Percentiles rank a stretch among this genome's conserved stretches.
phyloP scores from a whole-genome alignment of 176 grass and related monocot species.

The Avena sativa region DNA sequence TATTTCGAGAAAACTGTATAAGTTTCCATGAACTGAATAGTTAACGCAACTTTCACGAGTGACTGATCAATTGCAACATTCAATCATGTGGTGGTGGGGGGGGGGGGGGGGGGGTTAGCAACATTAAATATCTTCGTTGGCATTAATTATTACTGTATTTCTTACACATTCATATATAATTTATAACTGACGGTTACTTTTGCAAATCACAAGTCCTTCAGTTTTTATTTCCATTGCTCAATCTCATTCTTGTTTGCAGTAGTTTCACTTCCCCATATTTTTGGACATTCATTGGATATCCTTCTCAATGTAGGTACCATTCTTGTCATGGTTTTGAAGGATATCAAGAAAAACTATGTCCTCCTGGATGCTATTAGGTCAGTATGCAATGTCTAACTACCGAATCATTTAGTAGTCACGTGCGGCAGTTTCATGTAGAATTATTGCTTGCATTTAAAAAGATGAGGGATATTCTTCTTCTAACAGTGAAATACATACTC shows the following conservation, averaged over 20 bases:
- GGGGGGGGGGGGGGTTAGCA: background rate
- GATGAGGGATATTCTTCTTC: background rate
- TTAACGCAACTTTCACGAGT: background rate
- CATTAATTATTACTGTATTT: background rate
- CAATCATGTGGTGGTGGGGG: background rate
- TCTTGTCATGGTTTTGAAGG: conserved; percentile 24
- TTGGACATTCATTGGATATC: background rate
- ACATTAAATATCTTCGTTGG: background rate
- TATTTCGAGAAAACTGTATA: too few species aligned
- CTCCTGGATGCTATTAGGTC: conserved; percentile 24
- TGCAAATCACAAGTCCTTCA: background rate
- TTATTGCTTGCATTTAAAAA: background rate
- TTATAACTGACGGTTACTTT: background rate
- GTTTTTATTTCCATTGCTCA: background rate
- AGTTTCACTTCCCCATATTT: background rate
- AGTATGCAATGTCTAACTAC: conserved; percentile 14
- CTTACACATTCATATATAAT: background rate
- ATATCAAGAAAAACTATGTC: conserved; percentile 24
- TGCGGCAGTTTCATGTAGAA: background rate
- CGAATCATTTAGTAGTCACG: background rate
- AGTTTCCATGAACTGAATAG: background rate
- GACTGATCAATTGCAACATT: background rate
- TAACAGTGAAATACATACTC: background rate
- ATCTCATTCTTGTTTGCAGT: background rate
- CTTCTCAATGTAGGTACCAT: conserved; percentile 25